Percentiles rank a stretch among this genome's conserved stretches.
These are phyloP conservation scores for Termitomyces sp. DNA, from an alignment of 768 basidiomycete genomes.

Conservation along the genomic window DNA sequence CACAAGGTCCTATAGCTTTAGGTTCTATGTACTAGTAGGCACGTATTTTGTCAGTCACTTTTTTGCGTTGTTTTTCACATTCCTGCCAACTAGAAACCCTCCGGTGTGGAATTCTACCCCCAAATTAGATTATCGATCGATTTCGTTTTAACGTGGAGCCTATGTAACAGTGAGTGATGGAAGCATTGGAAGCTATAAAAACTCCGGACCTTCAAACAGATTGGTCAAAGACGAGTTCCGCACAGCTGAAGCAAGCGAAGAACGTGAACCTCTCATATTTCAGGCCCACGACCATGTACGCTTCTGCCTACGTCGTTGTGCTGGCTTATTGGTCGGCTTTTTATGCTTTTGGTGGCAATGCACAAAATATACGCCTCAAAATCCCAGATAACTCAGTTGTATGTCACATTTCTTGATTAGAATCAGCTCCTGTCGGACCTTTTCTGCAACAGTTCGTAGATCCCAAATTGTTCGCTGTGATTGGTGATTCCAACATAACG, in stretches of 20 bases:
- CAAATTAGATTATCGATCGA: neutral
- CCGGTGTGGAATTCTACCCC: neutral
- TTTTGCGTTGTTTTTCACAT: no score
- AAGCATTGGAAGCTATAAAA: no score
- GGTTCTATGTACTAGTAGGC: no score
- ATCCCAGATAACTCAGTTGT: slow-evolving; percentile 33
- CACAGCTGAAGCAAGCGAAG: neutral
- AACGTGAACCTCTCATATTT: neutral
- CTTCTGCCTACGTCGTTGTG: neutral
- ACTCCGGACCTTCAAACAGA: neutral
- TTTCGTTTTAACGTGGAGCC: neutral
- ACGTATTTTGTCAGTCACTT: no score
- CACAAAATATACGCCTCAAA: slow-evolving; percentile 5
- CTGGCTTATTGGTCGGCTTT: neutral
- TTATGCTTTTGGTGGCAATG: neutral
- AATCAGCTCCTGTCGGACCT: neutral
- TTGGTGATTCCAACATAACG: slow-evolving; percentile 38
- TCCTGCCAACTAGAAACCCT: no score
- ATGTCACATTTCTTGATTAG: slow-evolving; percentile 11
- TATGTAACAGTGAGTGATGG: neutral
- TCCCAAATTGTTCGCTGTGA: slow-evolving; percentile 50
- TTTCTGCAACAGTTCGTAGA: slow-evolving; percentile 43
- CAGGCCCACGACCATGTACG: neutral
- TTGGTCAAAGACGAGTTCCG: neutral
- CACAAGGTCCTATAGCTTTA: neutral